phyloP scores from a whole-genome alignment of 2,329 filamentous ascomycete species.

The Fusarium drepaniforme region DNA sequence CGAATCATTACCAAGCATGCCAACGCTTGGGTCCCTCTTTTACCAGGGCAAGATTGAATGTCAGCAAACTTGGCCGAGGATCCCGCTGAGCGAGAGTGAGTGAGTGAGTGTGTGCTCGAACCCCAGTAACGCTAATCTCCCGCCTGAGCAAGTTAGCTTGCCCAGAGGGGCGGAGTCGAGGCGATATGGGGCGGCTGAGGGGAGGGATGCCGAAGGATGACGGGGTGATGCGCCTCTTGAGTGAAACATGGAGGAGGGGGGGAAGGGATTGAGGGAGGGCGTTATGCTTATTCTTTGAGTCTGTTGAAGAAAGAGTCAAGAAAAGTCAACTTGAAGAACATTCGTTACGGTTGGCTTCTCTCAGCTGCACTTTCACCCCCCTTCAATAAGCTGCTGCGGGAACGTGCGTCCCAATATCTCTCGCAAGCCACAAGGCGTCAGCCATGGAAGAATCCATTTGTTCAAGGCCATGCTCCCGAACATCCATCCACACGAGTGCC shows the following conservation, averaged over 20 bases:
- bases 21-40: neutral
- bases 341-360: neutral
- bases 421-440: neutral
- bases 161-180: conserved; percentile 20
- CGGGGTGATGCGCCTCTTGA: conserved; percentile 5
- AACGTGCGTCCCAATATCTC: conserved; percentile 1
- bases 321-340: neutral
- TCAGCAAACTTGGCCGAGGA: neutral
- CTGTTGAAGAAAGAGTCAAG: neutral
- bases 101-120: neutral
- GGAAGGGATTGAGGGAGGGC: neutral
- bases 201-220: neutral
- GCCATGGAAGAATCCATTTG: neutral
- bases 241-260: conserved; percentile 16
- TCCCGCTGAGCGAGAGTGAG: neutral
- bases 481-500: neutral
- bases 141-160: conserved; percentile 24
- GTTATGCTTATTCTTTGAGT: neutral
- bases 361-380: neutral
- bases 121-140: conserved; percentile 20
- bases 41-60: neutral
- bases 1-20: conserved; percentile 6
- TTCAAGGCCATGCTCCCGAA: neutral
- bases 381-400: neutral
- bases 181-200: neutral